Conservation (phyloP, 2,329 filamentous ascomycete species). For the Chaetothyriales sp. region DNA sequence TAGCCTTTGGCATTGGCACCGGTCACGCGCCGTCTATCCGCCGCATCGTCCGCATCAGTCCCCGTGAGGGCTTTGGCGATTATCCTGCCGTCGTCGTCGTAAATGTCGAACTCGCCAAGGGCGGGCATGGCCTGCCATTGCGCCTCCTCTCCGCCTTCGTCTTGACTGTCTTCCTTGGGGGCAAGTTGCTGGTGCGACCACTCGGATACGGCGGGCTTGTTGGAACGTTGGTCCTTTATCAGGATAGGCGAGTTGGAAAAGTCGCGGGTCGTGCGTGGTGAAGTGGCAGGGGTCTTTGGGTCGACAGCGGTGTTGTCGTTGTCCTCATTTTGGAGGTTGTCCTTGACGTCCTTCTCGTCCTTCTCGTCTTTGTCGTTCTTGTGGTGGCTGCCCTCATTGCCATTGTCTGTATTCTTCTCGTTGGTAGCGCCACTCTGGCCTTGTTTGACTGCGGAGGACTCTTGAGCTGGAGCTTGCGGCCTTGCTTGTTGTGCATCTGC, state of each 20-base stretch:
- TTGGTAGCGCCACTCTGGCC: background rate
- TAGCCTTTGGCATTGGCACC: constrained; percentile 59
- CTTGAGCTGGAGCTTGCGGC: background rate
- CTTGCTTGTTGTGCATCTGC: constrained; percentile 6
- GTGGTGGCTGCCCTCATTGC: background rate
- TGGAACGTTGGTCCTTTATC: constrained; percentile 27
- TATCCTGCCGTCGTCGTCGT: constrained; percentile 81
- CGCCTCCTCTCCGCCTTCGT: constrained; percentile 40
- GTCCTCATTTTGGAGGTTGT: background rate
- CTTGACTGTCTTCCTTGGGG: constrained; percentile 36
- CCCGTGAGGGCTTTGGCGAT: constrained; percentile 57
- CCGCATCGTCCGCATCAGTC: constrained; percentile 68
- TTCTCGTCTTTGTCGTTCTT: background rate
- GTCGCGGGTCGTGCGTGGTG: constrained; percentile 2
- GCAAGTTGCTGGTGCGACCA: constrained; percentile 79
- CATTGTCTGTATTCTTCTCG: background rate
- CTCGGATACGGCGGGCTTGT: constrained; percentile 47
- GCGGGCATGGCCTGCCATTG: constrained; percentile 92
- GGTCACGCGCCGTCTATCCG: constrained; percentile 21
- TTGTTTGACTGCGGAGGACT: background rate
- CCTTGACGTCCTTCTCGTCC: background rate
- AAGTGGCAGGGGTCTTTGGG: background rate
- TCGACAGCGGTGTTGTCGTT: background rate
- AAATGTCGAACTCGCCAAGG: constrained; percentile 83
- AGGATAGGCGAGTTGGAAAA: constrained; percentile 16